These are phyloP conservation scores for Salix exigua DNA, from an alignment of 345 rosid species.

Conservation along the genomic window DNA sequence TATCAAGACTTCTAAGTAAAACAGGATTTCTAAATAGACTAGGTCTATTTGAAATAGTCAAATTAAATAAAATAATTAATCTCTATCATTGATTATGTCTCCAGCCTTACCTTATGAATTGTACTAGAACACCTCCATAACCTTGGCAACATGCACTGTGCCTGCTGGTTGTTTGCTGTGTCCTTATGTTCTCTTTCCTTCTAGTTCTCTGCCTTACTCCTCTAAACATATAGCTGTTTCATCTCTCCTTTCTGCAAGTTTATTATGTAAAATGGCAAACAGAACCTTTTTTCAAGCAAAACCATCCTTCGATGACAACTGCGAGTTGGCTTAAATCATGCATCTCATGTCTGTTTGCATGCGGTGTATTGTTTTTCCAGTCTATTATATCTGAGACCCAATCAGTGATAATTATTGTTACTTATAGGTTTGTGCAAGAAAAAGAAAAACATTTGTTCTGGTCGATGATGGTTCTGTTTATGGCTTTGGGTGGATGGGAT, in stretches of 20 bases:
- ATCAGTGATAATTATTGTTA: not conserved
- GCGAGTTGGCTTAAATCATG: not conserved
- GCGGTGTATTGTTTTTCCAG: not conserved
- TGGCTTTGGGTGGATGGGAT: slow-evolving; percentile 90
- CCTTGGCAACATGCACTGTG: not conserved
- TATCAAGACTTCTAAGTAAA: not conserved
- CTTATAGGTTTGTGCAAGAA: slow-evolving; percentile 87
- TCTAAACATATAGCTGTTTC: not conserved
- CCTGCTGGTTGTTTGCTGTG: not conserved
- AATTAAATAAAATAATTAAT: too few relatives aligned
- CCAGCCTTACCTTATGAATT: not conserved
- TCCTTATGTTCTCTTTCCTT: not conserved
- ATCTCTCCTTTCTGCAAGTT: not conserved
- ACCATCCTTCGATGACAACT: not conserved
- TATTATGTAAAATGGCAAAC: not conserved
- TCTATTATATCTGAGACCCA: not conserved
- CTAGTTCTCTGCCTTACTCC: not conserved
- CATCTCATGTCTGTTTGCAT: not conserved
- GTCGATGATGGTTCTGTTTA: slow-evolving; percentile 66
- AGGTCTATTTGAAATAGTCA: not conserved
- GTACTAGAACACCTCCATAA: not conserved
- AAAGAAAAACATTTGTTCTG: slow-evolving; percentile 88
- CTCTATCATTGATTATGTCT: not conserved
- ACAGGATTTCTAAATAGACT: not conserved
- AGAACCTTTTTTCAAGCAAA: not conserved